A percentile compares a stretch with the other conserved stretches of the same genome.
Evolutionary conservation across 441 rosid species (phyloP).

Genomic region (Biscutella laevigata): DNA sequence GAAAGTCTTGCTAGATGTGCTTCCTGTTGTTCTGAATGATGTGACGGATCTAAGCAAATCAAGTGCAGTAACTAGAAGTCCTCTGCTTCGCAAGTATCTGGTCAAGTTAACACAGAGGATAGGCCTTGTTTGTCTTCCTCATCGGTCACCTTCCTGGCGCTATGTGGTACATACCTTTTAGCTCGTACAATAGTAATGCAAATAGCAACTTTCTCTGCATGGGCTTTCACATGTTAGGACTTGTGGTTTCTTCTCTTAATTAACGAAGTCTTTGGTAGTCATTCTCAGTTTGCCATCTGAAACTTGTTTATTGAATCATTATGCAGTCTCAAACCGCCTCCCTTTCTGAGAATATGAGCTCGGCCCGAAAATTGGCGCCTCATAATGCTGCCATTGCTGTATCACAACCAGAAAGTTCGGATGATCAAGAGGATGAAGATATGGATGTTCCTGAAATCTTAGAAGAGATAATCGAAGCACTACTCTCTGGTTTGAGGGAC

Average conservation of each 20-base stretch:
- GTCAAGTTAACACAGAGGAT: constrained; percentile 81
- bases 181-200: background rate
- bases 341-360: constrained; percentile 50
- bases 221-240: background rate
- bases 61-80: constrained; percentile 52
- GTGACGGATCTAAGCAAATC: constrained; percentile 51
- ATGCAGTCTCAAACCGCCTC: constrained; percentile 56
- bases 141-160: constrained; percentile 67
- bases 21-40: constrained; percentile 55
- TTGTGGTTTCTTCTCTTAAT: background rate
- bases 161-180: constrained; percentile 55
- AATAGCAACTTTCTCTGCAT: constrained; percentile 8
- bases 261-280: constrained; percentile 4
- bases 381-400: constrained; percentile 23
- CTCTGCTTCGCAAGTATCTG: constrained; percentile 77
- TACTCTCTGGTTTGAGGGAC: constrained; percentile 79
- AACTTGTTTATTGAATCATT: constrained; percentile 13
- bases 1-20: constrained; percentile 51
- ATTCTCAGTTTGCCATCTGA: background rate
- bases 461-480: constrained; percentile 84
- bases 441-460: constrained; percentile 81
- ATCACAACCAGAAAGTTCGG: constrained; percentile 28
- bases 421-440: constrained; percentile 51
- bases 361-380: constrained; percentile 31
- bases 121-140: constrained; percentile 82